These are phyloP conservation scores for Fagus sylvatica DNA, from an alignment of 306 rosid genomes.

Conservation along the genomic window DNA sequence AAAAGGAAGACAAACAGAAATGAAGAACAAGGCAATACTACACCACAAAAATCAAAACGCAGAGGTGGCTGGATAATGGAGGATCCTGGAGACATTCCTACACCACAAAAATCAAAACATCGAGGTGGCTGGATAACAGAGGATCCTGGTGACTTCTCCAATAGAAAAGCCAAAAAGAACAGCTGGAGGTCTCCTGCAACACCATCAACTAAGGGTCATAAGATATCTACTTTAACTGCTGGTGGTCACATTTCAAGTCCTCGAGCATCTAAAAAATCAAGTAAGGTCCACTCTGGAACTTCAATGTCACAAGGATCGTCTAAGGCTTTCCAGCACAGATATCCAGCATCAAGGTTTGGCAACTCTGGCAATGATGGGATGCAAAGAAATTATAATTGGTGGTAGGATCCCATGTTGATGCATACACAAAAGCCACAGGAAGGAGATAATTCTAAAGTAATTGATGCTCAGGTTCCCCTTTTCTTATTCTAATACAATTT, in stretches of 20 bases:
- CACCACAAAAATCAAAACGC: conserved; percentile 47
- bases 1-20: conserved; percentile 43
- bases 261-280: conserved; percentile 24
- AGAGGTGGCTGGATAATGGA: conserved; percentile 56
- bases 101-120: conserved; percentile 33
- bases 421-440: conserved; percentile 19
- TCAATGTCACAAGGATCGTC: conserved; percentile 37
- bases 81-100: conserved; percentile 28
- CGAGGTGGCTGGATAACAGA: conserved; percentile 50
- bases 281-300: conserved; percentile 38
- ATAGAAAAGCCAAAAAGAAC: conserved; percentile 26
- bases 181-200: conserved; percentile 46
- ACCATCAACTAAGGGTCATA: conserved; percentile 36
- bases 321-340: conserved; percentile 36
- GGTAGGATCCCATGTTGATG: conserved; percentile 36
- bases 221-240: conserved; percentile 13
- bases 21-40: conserved; percentile 40
- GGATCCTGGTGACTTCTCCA: conserved; percentile 49
- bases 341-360: conserved; percentile 57
- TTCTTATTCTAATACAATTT: background rate
- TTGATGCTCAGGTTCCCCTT: conserved; percentile 1
- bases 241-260: conserved; percentile 44
- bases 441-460: background rate
- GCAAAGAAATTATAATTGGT: conserved; percentile 48
- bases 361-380: conserved; percentile 36